Evolutionary conservation across 2,329 filamentous ascomycete species (phyloP).

Genomic region (Sclerotinia subarctica): DNA sequence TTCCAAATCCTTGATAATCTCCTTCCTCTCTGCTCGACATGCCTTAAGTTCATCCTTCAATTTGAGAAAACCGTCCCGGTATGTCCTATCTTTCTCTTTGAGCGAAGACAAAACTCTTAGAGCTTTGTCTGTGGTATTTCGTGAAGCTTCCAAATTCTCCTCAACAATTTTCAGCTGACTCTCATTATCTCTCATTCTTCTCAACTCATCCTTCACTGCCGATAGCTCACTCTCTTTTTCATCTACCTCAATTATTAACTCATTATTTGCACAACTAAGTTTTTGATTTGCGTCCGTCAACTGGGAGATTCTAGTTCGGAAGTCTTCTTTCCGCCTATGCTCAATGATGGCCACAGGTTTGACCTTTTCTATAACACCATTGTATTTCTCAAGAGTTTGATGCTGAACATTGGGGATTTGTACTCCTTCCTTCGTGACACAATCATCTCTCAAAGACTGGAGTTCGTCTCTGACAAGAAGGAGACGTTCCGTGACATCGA

Average conservation of each 20-base stretch:
- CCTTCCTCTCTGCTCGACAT: neutral
- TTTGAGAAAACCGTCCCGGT: neutral
- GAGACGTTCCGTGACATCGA: neutral
- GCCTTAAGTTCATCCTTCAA: neutral
- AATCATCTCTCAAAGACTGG: neutral
- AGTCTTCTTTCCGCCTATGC: neutral
- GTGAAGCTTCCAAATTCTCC: neutral
- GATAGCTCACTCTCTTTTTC: neutral
- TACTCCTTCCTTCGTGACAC: too few relatives aligned
- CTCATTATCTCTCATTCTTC: neutral
- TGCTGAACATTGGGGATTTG: neutral
- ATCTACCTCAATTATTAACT: neutral
- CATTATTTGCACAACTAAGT: neutral
- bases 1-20: neutral
- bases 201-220: neutral
- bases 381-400: rapidly evolving
- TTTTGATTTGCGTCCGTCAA: neutral
- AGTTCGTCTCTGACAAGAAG: neutral
- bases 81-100: neutral
- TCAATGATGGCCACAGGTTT: neutral
- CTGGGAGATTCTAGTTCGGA: neutral
- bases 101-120: neutral
- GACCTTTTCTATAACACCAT: rapidly evolving
- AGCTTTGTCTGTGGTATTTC: neutral
- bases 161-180: neutral